phyloP scores from a whole-genome alignment of 306 rosid species.

The Benincasa hispida region DNA sequence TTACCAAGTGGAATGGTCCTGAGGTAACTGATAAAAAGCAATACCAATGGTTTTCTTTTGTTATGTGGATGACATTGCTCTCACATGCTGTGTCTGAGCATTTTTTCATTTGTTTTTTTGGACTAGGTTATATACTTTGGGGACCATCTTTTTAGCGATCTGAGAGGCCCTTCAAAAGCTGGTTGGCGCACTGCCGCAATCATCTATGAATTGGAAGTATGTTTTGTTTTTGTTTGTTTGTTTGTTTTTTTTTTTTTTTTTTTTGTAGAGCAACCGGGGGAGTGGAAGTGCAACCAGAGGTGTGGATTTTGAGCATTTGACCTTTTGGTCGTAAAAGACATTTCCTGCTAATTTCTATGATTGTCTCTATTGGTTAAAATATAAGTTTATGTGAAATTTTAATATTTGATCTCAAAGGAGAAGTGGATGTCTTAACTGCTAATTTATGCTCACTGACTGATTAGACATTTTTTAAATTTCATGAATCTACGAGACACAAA shows the following conservation, averaged over 20 bases:
- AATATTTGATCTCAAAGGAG: not conserved
- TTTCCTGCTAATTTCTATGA: not conserved
- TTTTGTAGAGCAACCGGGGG: no score
- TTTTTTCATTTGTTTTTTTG: not conserved
- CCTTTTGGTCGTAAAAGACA: not conserved
- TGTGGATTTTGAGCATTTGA: not conserved
- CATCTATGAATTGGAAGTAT: constrained; percentile 85
- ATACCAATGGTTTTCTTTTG: not conserved
- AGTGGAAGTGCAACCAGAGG: not conserved
- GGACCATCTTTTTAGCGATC: constrained; percentile 90
- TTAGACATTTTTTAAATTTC: no score
- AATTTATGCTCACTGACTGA: no score
- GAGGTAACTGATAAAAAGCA: constrained; percentile 44
- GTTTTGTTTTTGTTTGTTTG: not conserved
- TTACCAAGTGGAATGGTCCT: constrained; percentile 91
- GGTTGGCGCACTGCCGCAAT: constrained; percentile 99
- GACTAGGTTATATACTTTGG: constrained; percentile 94
- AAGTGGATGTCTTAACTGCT: not conserved
- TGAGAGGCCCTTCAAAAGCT: constrained; percentile 94
- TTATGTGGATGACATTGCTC: not conserved
- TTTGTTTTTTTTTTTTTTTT: no score
- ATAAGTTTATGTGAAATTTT: no score
- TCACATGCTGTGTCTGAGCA: not conserved
- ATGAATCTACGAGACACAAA: no score
- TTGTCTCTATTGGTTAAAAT: not conserved